A percentile compares a stretch with the other conserved stretches of the same genome.
These are phyloP conservation scores for Dacryopinax spathularia DNA, from an alignment of 768 basidiomycete species.

Conservation along the genomic window DNA sequence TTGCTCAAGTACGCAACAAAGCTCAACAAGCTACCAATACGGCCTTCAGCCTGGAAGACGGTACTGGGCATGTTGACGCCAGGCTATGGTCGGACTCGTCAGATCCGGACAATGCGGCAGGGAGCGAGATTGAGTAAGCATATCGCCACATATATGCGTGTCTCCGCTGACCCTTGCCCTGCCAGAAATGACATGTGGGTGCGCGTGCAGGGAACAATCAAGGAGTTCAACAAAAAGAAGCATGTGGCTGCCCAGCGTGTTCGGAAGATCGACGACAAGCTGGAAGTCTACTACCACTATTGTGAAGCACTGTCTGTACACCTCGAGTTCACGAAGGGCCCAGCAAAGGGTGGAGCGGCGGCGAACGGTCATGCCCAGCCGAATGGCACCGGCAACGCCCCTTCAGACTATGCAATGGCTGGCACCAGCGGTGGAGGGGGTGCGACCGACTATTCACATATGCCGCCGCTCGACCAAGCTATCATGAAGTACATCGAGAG, in stretches of 20 bases:
- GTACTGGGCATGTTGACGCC: conserved; percentile 62
- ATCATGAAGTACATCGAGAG: conserved; percentile 52
- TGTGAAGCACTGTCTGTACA: conserved; percentile 60
- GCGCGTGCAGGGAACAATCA: conserved; percentile 66
- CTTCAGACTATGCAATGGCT: neutral
- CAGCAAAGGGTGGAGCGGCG: conserved; percentile 16
- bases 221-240: conserved; percentile 64
- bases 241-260: conserved; percentile 71
- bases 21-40: conserved; percentile 64
- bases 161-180: neutral
- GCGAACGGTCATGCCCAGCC: neutral
- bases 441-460: conserved; percentile 33
- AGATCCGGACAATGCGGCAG: conserved; percentile 33
- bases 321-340: conserved; percentile 50
- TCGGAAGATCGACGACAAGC: conserved; percentile 47
- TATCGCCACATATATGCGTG: neutral
- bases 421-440: conserved; percentile 5
- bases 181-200: conserved; percentile 69
- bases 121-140: conserved; percentile 25
- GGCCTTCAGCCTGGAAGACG: conserved; percentile 71
- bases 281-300: conserved; percentile 73
- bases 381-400: neutral
- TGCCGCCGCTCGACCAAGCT: conserved; percentile 44
- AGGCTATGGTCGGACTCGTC: conserved; percentile 70
- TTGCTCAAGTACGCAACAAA: conserved; percentile 57